Conservation (phyloP, 345 rosid species). For the Toxicodendron radicans region DNA sequence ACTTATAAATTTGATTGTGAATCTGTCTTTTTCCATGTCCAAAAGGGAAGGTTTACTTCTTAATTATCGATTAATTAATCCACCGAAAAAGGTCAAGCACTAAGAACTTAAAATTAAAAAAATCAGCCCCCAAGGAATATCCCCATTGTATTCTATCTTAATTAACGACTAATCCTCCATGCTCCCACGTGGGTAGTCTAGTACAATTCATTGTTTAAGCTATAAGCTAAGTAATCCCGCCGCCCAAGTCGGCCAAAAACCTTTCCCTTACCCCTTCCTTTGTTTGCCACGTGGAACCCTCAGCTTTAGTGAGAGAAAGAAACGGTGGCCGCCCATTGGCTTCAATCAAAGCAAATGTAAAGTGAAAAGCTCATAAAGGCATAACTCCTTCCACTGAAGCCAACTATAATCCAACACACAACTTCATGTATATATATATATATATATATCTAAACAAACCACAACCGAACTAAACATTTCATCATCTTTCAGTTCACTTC, state of each 20-base stretch:
- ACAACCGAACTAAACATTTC: background rate
- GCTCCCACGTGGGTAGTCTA: conserved; percentile 27
- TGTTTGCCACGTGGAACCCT: conserved; percentile 37
- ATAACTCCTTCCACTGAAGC: conserved; percentile 25
- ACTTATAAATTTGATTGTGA: too few relatives aligned
- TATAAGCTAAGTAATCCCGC: conserved; percentile 14
- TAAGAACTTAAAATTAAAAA: too few relatives aligned
- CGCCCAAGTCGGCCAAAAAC: conserved; percentile 22
- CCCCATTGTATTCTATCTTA: background rate
- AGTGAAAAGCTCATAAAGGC: background rate
- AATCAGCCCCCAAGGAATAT: background rate
- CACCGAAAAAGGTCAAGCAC: background rate
- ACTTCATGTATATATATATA: background rate
- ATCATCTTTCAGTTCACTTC: background rate
- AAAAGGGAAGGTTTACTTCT: background rate
- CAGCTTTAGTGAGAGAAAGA: background rate
- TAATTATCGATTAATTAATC: background rate
- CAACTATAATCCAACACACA: conserved; percentile 19
- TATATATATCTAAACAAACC: background rate
- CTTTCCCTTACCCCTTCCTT: conserved; percentile 13
- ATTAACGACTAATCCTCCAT: conserved; percentile 8
- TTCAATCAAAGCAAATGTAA: background rate
- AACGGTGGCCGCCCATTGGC: conserved; percentile 53
- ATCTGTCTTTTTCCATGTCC: too few relatives aligned
- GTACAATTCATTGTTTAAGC: conserved; percentile 13